A percentile compares a stretch with the other conserved stretches of the same genome.
phyloP scores from a whole-genome alignment of 805 yeast genomes.

The Suhomyces sp. region DNA sequence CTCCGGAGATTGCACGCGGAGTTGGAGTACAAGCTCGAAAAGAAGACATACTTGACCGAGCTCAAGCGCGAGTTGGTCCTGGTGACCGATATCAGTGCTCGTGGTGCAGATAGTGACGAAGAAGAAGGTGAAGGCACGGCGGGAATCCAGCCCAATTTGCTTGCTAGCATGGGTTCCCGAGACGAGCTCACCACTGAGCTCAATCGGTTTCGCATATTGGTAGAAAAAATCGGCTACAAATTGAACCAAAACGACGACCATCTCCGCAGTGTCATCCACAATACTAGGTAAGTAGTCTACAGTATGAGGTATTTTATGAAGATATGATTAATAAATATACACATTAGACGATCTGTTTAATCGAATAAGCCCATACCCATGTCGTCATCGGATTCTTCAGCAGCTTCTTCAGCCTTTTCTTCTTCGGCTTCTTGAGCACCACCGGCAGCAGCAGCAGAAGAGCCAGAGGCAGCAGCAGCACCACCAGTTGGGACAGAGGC shows the following conservation, averaged over 20 bases:
- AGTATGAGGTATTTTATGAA: background rate
- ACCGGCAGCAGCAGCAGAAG: slow-evolving; percentile 68
- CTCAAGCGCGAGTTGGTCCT: slow-evolving; percentile 9
- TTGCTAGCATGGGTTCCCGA: background rate
- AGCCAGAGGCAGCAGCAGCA: slow-evolving; percentile 79
- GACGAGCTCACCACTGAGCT: slow-evolving; percentile 16
- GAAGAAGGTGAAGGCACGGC: slow-evolving; percentile 8
- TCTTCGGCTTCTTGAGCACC: slow-evolving; percentile 70
- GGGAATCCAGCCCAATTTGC: slow-evolving; percentile 9
- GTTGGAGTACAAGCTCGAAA: slow-evolving; percentile 26
- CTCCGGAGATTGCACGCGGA: slow-evolving; percentile 16
- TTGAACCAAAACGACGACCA: slow-evolving; percentile 1
- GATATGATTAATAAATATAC: slow-evolving; percentile 1
- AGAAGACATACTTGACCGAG: slow-evolving; percentile 24
- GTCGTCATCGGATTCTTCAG: slow-evolving; percentile 65
- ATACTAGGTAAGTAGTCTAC: background rate
- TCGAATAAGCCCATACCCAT: slow-evolving; percentile 99
- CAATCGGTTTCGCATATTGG: slow-evolving; percentile 24
- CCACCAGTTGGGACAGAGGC: slow-evolving; percentile 98
- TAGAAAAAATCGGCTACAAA: slow-evolving; percentile 20
- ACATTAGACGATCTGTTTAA: slow-evolving; percentile 43
- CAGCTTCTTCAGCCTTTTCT: slow-evolving; percentile 58
- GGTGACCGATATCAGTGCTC: background rate
- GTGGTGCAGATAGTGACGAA: slow-evolving; percentile 18
- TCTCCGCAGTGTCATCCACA: slow-evolving; percentile 1